Base-by-base conservation (phyloP, 495 filamentous ascomycete species). In the Aspergillus kassunensis region DNA sequence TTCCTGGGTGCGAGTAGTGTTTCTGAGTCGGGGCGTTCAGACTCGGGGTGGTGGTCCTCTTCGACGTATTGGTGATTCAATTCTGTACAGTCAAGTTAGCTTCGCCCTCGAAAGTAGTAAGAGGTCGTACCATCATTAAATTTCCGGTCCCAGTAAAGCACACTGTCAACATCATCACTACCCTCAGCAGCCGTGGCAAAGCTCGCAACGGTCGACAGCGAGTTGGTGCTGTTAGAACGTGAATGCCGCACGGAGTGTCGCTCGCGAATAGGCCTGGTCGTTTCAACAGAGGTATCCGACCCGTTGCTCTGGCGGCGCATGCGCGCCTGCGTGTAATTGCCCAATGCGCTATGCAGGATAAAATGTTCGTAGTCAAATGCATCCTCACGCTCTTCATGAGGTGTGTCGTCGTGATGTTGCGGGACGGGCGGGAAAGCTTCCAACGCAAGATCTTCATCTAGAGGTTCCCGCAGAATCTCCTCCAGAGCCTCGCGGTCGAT, bases 361-460 rank as follows among this genome's bases (percentile, higher is more conserved):
- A 96, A 95, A 60, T 95, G 82, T 61, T 97, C 89, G 56, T 98
- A 98, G 64, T 96, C 93, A 65, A 98, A 98, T 6, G 93, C 93
- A 64, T 98, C 93, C 57, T 91, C 86, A 13, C 93, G 88, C 66
- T 97, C 92, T 71, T 98, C 93, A 61, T 98, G 93, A 4, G 83
- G 79, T 24, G 73, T 65, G 6, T 62, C 59, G 11, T 72, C 71
- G 57, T 51, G 24, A 16, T 53, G 47, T 0, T 58, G 47, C 5
- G 59, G 59, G 0, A 59, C 59, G 4, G 57, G 19, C 12, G 64
- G 64, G 30, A 66, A 61, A 6, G 53, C 44, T 23, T 63, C 60
- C 44, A 67, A 41, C 16, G 59, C 40, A 19, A 11, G 18, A 2
- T 64, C 30, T 11, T 69, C 68, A 15, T 77, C 71, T 3, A 72